Conservation (phyloP, 805 yeast genomes). For the Candida verbasci region DNA sequence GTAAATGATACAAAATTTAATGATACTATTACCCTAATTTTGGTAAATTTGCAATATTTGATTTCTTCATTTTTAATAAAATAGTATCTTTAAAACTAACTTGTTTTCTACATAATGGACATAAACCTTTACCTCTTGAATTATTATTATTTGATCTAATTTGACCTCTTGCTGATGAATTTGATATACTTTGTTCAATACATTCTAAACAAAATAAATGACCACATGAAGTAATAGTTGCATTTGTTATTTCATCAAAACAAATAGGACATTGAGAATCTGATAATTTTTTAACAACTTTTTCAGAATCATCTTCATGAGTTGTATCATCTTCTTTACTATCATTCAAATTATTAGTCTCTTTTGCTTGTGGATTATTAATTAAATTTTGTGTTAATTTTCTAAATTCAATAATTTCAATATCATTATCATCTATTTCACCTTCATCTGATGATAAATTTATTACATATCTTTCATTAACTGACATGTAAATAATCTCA, state of each 20-base stretch:
- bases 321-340: neutral
- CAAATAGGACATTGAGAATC: constrained; percentile 42
- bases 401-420: constrained; percentile 34
- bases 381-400: constrained; percentile 32
- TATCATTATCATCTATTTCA: constrained; percentile 27
- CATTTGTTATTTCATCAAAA: constrained; percentile 35
- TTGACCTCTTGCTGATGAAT: constrained; percentile 41
- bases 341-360: constrained; percentile 11
- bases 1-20: too few species aligned
- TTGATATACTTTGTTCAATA: constrained; percentile 35
- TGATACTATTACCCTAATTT: neutral
- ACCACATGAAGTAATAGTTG: constrained; percentile 41
- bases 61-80: constrained; percentile 18
- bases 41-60: constrained; percentile 11
- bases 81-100: constrained; percentile 36
- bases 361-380: constrained; percentile 14
- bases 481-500: constrained; percentile 8
- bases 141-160: constrained; percentile 14
- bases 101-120: constrained; percentile 40
- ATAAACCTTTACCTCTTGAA: constrained; percentile 34
- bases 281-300: constrained; percentile 25
- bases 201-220: constrained; percentile 42
- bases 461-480: constrained; percentile 13
- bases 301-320: constrained; percentile 11
- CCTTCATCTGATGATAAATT: constrained; percentile 18